Conservation (phyloP, 768 basidiomycete genomes). For the Saitozyma podzolica region DNA sequence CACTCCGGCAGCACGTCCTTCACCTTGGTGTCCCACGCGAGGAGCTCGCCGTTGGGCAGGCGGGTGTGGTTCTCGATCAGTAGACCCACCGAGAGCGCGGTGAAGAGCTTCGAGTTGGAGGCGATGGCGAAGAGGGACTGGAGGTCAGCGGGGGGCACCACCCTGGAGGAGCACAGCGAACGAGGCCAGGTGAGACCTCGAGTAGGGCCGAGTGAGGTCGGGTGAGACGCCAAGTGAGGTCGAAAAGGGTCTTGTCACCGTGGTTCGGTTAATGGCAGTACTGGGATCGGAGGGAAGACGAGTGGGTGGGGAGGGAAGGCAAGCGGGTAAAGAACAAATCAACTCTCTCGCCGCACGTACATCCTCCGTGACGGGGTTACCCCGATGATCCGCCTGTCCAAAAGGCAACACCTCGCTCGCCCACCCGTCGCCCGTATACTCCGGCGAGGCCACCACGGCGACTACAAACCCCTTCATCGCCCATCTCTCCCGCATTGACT, state of each 20-base stretch:
- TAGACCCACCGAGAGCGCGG: slow-evolving; percentile 30
- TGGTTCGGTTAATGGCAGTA: too few relatives aligned
- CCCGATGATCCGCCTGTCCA: background rate
- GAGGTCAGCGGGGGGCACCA: background rate
- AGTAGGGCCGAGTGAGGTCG: too few relatives aligned
- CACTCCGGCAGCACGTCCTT: slow-evolving; percentile 41
- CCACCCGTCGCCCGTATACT: background rate
- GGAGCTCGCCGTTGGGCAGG: slow-evolving; percentile 19
- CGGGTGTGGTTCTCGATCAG: slow-evolving; percentile 31
- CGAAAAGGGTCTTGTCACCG: too few relatives aligned
- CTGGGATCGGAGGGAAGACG: too few relatives aligned
- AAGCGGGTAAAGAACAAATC: too few relatives aligned
- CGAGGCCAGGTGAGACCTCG: too few relatives aligned
- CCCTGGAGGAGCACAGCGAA: background rate
- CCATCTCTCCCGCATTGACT: too few relatives aligned
- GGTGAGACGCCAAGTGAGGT: too few relatives aligned
- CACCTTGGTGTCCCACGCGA: slow-evolving; percentile 37
- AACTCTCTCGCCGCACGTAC: background rate
- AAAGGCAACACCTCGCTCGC: background rate
- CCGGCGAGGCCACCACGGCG: background rate
- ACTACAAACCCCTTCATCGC: too few relatives aligned
- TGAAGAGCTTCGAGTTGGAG: slow-evolving; percentile 49
- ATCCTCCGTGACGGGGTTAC: background rate
- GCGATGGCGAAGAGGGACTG: slow-evolving; percentile 26
- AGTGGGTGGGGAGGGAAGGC: too few relatives aligned